Evolutionary conservation across 73 alveolate genomes (phyloP).

Genomic region (Urostyla sp.): DNA sequence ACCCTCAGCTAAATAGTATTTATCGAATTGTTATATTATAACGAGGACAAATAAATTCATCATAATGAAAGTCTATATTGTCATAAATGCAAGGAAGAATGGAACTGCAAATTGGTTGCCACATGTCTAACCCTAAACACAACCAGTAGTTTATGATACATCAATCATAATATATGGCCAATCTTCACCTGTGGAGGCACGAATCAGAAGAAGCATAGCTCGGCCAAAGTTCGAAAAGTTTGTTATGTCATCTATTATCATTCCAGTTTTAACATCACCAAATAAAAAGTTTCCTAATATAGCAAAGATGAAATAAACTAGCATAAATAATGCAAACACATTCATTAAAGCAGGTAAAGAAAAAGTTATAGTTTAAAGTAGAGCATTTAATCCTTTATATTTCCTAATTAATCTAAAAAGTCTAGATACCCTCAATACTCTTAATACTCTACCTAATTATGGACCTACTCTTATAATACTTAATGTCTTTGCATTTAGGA

Average conservation of each 20-base stretch:
- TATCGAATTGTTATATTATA: slow-evolving; percentile 73
- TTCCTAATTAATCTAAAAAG: slow-evolving; percentile 87
- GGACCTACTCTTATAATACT: slow-evolving; percentile 85
- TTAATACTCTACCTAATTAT: slow-evolving; percentile 88
- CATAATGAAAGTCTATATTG: slow-evolving; percentile 67
- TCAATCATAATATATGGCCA: slow-evolving; percentile 88
- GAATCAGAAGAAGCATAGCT: slow-evolving; percentile 80
- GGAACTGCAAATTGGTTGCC: slow-evolving; percentile 39
- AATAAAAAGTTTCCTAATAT: slow-evolving; percentile 92
- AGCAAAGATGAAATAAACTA: slow-evolving; percentile 90
- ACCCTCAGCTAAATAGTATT: slow-evolving; percentile 68
- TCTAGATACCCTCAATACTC: slow-evolving; percentile 93
- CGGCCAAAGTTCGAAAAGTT: slow-evolving; percentile 83
- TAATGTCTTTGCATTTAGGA: slow-evolving; percentile 73
- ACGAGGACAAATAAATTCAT: slow-evolving; percentile 79
- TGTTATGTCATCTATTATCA: slow-evolving; percentile 72
- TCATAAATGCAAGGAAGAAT: slow-evolving; percentile 66
- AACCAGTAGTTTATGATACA: slow-evolving; percentile 24
- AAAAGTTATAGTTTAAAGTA: slow-evolving; percentile 86
- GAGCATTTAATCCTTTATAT: slow-evolving; percentile 83
- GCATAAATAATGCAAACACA: slow-evolving; percentile 87
- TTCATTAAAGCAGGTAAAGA: slow-evolving; percentile 92
- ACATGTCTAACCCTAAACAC: slow-evolving; percentile 4
- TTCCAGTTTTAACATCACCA: slow-evolving; percentile 68
- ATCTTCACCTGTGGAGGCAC: slow-evolving; percentile 95